Base-by-base conservation (phyloP, 306 rosid genomes). In the Mucuna pruriens region DNA sequence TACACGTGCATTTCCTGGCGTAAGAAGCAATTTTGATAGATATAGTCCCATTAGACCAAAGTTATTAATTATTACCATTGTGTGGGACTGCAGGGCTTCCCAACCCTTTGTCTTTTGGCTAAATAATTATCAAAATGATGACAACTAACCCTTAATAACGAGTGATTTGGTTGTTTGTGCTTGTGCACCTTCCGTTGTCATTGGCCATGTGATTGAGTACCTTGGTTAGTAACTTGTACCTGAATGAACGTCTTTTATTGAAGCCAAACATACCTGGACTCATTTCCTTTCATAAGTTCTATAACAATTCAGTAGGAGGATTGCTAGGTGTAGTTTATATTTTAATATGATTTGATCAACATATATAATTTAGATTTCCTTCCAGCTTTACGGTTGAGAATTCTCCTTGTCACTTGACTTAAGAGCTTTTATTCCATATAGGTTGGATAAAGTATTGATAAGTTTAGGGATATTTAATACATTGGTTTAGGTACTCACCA, bases 401-500 rank as follows among this genome's bases (percentile, higher is more conserved):
- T 3, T 25, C 20, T 19, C 72, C n/a, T 9, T 73, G 45, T 51
- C 33, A 16, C 45, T 26, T 17, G 17, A 34, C 22, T 64, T 63
- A 39, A 7, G 36, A 26, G 10, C 16, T 5, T 0, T 52, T 58
- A 23, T 5, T 4, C 8, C 65, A 3, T 60, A 4, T 26, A 26
- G 33, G 23, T 8, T 10, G 22, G 67, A 38, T 39, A 54, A 69
- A 29, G 13, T n/a, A 49, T 7, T 57, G 0, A 11, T 52, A 17
- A 9, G 34, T n/a, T 34, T 3, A 3, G 25, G 17, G 2, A 58
- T 70, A 13, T 70, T 13, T 11, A 11, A 57, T 62, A 72, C 5
- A 22, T 39, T 52, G 65, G 76, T 83, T 61, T 76, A 95, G 98
- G 90, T 93, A 95, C 88, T 95, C 99, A 2, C 98, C 99, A 17